Percentiles rank a stretch among this genome's conserved stretches.
Evolutionary conservation across 495 filamentous ascomycete species (phyloP).

Genomic region (Venustampulla echinocandica): DNA sequence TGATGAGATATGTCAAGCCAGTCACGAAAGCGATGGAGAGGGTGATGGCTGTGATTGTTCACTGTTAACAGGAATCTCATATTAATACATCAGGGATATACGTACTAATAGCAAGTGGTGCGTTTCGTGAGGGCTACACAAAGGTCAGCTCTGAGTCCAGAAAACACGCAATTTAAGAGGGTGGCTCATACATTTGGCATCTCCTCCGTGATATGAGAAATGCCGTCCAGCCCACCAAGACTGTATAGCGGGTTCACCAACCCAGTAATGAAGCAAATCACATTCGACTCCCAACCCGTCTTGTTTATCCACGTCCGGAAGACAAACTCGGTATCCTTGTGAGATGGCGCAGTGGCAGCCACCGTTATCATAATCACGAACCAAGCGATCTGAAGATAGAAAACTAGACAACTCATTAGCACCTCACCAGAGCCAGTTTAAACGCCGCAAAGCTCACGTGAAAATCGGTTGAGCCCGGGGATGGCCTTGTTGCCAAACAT

Average conservation of each 20-base stretch:
- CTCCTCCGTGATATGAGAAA: constrained; percentile 57
- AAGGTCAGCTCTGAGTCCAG: too few relatives aligned
- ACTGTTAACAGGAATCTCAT: background rate
- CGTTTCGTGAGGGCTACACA: constrained; percentile 37
- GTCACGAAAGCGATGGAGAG: constrained; percentile 49
- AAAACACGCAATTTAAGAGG: too few relatives aligned
- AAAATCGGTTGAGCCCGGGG: constrained; percentile 20
- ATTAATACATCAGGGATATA: constrained; percentile 3
- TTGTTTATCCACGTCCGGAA: constrained; percentile 54
- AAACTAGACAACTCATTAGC: constrained; percentile 39
- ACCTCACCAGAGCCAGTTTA: constrained; percentile 28
- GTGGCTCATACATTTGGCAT: too few relatives aligned
- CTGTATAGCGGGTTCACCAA: constrained; percentile 54
- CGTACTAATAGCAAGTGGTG: constrained; percentile 41
- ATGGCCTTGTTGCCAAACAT: constrained; percentile 1
- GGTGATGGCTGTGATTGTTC: constrained; percentile 26
- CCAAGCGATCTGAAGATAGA: constrained; percentile 42
- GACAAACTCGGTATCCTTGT: constrained; percentile 48
- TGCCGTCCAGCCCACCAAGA: constrained; percentile 52
- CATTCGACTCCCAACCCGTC: constrained; percentile 49
- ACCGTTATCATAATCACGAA: constrained; percentile 48
- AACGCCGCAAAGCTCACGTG: constrained; percentile 32
- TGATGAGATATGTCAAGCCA: constrained; percentile 44
- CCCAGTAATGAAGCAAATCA: constrained; percentile 58
- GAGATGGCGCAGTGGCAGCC: constrained; percentile 43